phyloP scores from a whole-genome alignment of 331 rosid genomes.

The Cydonia oblonga region DNA sequence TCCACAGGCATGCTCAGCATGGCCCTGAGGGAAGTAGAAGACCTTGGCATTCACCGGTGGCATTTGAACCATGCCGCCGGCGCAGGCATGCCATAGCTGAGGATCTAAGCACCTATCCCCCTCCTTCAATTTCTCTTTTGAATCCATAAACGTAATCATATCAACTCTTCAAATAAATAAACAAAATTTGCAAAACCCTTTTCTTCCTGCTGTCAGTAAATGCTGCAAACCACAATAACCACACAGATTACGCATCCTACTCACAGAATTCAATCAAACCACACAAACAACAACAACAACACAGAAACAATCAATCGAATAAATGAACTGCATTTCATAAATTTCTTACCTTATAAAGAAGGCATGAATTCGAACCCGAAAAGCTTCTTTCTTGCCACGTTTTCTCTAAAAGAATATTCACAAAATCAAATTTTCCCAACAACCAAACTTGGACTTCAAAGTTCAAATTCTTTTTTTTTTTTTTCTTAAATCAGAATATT shows the following conservation, averaged over 20 bases:
- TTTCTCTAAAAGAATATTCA: conserved; percentile 11
- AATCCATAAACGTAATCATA: conserved; percentile 88
- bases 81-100: conserved; percentile 94
- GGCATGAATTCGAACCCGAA: conserved; percentile 19
- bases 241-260: conserved; percentile 11
- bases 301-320: not conserved
- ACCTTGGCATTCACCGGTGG: conserved; percentile 57
- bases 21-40: conserved; percentile 89
- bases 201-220: not conserved
- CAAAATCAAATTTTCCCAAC: conserved; percentile 19
- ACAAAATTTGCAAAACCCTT: not conserved
- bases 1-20: conserved; percentile 74
- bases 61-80: conserved; percentile 96
- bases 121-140: conserved; percentile 60
- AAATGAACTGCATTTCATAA: conserved; percentile 16
- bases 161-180: not conserved
- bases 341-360: conserved; percentile 35
- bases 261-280: not conserved
- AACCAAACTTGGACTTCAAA: not conserved
- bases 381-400: conserved; percentile 17
- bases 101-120: conserved; percentile 66
- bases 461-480: not conserved
- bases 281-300: not conserved
- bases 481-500: not conserved
- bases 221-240: conserved; percentile 1